Evolutionary conservation across 257 asterid species (phyloP).

Genomic region (Avicennia marina): DNA sequence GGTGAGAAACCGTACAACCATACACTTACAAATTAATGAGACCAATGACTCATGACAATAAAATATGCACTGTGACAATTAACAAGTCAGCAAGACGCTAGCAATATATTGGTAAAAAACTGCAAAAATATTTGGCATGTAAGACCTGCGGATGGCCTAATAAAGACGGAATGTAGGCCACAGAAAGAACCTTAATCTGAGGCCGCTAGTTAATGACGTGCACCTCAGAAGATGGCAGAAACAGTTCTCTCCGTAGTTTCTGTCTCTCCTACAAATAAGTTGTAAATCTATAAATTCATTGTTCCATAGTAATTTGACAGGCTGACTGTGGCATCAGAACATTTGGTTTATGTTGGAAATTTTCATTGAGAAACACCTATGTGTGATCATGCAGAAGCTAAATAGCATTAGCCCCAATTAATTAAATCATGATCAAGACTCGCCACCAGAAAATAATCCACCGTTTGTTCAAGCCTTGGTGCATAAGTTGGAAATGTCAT

Average conservation of each 20-base stretch:
- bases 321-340: too few relatives aligned
- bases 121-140: neutral
- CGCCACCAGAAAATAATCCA: neutral
- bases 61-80: neutral
- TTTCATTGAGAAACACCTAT: too few relatives aligned
- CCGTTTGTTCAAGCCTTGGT: neutral
- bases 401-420: neutral
- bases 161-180: neutral
- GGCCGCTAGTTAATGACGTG: neutral
- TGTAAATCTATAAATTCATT: too few relatives aligned
- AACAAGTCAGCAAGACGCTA: neutral
- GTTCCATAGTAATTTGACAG: too few relatives aligned
- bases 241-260: neutral
- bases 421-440: neutral
- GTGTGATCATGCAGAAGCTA: neutral
- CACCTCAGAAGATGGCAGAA: neutral
- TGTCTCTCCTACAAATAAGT: neutral
- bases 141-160: conserved; percentile 7
- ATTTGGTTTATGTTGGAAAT: too few relatives aligned
- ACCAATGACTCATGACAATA: neutral
- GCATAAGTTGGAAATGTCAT: neutral
- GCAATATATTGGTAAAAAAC: neutral
- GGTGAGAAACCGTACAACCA: neutral
- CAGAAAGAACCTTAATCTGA: neutral
- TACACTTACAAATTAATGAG: neutral